Conservation (phyloP, 78 protist species). For the Isochrysis galbana region DNA sequence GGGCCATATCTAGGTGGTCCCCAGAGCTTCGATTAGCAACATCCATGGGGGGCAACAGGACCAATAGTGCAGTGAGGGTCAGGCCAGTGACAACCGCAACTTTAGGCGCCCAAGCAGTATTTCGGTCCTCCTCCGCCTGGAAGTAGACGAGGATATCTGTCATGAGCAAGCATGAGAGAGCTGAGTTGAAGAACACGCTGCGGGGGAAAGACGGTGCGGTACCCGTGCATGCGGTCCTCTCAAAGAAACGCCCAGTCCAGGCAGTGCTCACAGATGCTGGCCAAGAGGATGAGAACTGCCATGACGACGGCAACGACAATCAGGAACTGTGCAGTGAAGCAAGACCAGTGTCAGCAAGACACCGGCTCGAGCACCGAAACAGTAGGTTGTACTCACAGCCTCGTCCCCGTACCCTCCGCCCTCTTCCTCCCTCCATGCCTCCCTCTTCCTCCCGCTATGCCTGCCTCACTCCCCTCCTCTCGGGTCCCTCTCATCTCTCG, state of each 20-base stretch:
- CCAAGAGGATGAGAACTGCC: not conserved
- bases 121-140: slow-evolving; percentile 70
- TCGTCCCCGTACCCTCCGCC: too few relatives aligned
- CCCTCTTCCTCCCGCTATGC: too few relatives aligned
- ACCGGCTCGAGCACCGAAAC: too few relatives aligned
- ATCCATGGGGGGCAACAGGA: slow-evolving; percentile 69
- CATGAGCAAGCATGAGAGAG: not conserved
- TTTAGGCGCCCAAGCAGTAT: slow-evolving; percentile 62
- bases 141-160: slow-evolving; percentile 60
- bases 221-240: not conserved
- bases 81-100: slow-evolving; percentile 59
- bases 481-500: too few relatives aligned
- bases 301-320: not conserved
- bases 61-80: slow-evolving; percentile 42
- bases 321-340: not conserved
- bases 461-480: too few relatives aligned
- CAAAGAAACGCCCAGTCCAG: not conserved
- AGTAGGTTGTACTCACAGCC: too few relatives aligned
- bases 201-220: not conserved
- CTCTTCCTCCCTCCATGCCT: too few relatives aligned
- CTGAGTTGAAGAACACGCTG: not conserved
- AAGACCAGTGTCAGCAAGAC: not conserved
- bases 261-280: not conserved
- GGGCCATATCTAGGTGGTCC: not conserved
- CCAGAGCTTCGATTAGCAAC: not conserved